Percentiles rank a stretch among this genome's conserved stretches.
Conservation (phyloP, 805 yeast genomes). For the Priceomyces melissophilus region DNA sequence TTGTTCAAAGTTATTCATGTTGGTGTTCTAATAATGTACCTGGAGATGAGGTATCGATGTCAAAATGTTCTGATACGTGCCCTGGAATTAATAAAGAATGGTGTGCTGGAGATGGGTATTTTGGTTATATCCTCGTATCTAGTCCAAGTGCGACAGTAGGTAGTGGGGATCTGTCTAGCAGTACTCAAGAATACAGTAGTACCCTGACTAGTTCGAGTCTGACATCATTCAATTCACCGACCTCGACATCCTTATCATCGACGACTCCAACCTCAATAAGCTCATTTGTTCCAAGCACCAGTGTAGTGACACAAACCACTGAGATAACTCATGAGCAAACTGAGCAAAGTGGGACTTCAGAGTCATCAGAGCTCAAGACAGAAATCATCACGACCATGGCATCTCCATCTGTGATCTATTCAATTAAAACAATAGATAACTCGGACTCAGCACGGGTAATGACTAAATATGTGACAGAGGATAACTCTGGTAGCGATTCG, state of each 20-base stretch:
- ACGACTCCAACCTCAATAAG: constrained; percentile 14
- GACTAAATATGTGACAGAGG: constrained; percentile 15
- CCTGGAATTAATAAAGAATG: constrained; percentile 44
- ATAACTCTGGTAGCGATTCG: constrained; percentile 4
- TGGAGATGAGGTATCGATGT: constrained; percentile 27
- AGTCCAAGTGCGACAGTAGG: constrained; percentile 15
- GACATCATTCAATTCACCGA: constrained; percentile 22
- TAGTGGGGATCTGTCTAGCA: constrained; percentile 3
- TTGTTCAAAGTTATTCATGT: constrained; percentile 49
- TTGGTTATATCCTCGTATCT: constrained; percentile 48
- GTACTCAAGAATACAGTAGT: constrained; percentile 1
- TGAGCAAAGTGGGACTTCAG: background rate
- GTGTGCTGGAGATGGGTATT: constrained; percentile 46
- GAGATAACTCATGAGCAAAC: no score
- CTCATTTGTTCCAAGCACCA: constrained; percentile 12
- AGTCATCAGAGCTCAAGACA: background rate
- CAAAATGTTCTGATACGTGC: constrained; percentile 37
- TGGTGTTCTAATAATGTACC: constrained; percentile 63
- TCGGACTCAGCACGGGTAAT: constrained; percentile 6
- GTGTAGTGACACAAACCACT: constrained; percentile 1
- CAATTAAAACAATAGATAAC: constrained; percentile 15
- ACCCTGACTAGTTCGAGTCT: constrained; percentile 6
- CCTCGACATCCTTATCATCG: constrained; percentile 9
- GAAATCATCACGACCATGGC: constrained; percentile 9
- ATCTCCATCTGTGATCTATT: constrained; percentile 13